Evolutionary conservation across 1,139 yeast genomes (phyloP).

Genomic region (Zygosaccharomyces pseudobailii): DNA sequence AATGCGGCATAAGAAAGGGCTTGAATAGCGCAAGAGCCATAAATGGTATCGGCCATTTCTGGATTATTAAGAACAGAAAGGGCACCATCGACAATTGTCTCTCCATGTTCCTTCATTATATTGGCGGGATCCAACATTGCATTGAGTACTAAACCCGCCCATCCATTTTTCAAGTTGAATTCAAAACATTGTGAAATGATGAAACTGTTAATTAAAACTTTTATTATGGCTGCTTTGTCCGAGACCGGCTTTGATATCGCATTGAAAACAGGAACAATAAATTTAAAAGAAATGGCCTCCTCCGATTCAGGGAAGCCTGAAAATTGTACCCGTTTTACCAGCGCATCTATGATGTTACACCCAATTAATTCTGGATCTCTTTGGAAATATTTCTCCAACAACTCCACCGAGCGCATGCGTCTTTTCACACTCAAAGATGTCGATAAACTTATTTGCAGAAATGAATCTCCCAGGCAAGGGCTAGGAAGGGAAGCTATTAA

Average conservation of each 20-base stretch:
- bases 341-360: constrained; percentile 18
- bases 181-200: constrained; percentile 50
- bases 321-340: constrained; percentile 19
- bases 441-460: constrained; percentile 22
- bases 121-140: constrained; percentile 61
- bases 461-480: constrained; percentile 21
- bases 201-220: constrained; percentile 44
- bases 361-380: constrained; percentile 25
- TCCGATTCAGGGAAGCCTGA: constrained; percentile 8
- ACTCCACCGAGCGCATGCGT: constrained; percentile 20
- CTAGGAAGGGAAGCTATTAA: constrained; percentile 17
- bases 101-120: constrained; percentile 43
- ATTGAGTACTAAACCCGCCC: constrained; percentile 75
- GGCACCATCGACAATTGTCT: constrained; percentile 37
- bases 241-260: constrained; percentile 41
- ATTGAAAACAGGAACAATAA: constrained; percentile 42
- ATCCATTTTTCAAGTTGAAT: constrained; percentile 49
- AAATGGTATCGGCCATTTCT: constrained; percentile 19
- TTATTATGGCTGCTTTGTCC: constrained; percentile 36
- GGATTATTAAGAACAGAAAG: constrained; percentile 27
- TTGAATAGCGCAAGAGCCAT: constrained; percentile 41
- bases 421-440: constrained; percentile 15
- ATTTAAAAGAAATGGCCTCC: constrained; percentile 20
- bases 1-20: constrained; percentile 66
- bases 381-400: constrained; percentile 19